phyloP scores from a whole-genome alignment of 2,329 filamentous ascomycete genomes.

The Fonsecaea erecta region DNA sequence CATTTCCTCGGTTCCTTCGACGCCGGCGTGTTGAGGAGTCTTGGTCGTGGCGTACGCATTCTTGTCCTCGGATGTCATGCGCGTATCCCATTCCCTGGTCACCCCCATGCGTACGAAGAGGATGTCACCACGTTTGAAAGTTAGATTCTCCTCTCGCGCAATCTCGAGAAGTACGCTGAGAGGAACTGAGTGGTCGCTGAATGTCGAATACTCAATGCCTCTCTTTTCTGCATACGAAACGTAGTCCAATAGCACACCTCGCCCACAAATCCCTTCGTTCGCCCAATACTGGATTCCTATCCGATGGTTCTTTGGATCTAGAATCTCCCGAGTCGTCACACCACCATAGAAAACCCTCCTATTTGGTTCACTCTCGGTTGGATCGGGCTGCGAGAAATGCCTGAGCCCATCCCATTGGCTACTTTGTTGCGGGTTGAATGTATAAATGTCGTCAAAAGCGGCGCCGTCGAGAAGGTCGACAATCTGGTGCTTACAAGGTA shows the following conservation, averaged over 20 bases:
- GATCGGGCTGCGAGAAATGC: slow-evolving; percentile 28
- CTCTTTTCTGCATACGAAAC: slow-evolving; percentile 49
- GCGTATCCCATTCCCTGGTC: slow-evolving; percentile 48
- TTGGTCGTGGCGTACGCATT: slow-evolving; percentile 42
- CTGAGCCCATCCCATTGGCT: slow-evolving; percentile 56
- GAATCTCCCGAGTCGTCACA: slow-evolving; percentile 28
- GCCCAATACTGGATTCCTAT: slow-evolving; percentile 46
- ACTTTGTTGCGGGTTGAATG: slow-evolving; percentile 54
- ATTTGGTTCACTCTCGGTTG: slow-evolving; percentile 13
- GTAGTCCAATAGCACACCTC: slow-evolving; percentile 55
- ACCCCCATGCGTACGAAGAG: slow-evolving; percentile 55
- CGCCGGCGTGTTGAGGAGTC: slow-evolving; percentile 45
- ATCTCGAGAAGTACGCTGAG: slow-evolving; percentile 46
- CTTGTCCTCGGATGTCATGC: slow-evolving; percentile 46
- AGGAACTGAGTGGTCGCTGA: slow-evolving; percentile 51
- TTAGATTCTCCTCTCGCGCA: slow-evolving; percentile 50
- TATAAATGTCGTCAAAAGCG: slow-evolving; percentile 50
- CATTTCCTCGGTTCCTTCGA: slow-evolving; percentile 55
- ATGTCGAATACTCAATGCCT: slow-evolving; percentile 45
- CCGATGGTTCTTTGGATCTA: slow-evolving; percentile 41
- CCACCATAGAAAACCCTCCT: slow-evolving; percentile 29
- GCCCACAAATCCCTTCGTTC: slow-evolving; percentile 49
- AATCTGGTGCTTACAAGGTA: slow-evolving; percentile 57
- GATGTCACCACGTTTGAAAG: slow-evolving; percentile 58
- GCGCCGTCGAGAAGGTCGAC: slow-evolving; percentile 48